Evolutionary conservation across 164 flowering plant genomes (phyloP), one percentile per base, ranked within the genome.

Genomic region (Chloranthus sessilifolius): DNA sequence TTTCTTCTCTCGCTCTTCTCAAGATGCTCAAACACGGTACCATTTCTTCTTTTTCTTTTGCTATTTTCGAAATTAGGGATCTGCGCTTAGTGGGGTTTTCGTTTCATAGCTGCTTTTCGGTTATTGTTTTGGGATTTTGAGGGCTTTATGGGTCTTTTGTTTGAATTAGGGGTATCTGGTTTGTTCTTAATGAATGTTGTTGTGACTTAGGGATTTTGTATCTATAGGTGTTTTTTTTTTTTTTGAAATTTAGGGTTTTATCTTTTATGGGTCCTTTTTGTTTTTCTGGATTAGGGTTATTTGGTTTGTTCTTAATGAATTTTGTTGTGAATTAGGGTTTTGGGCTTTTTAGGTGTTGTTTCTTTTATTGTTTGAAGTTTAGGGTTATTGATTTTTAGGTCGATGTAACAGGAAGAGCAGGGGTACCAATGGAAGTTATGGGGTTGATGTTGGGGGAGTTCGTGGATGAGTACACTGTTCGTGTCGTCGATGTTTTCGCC

Each of bases 351-450:
- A n/a, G n/a, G n/a, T n/a, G n/a, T n/a, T n/a, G n/a, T n/a, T n/a
- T n/a, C n/a, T n/a, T n/a, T n/a, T n/a, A n/a, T n/a, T n/a, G n/a
- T n/a, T n/a, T n/a, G n/a, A n/a, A n/a, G n/a, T n/a, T n/a, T n/a
- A n/a, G n/a, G n/a, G n/a, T n/a, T n/a, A n/a, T n/a, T n/a, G n/a
- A n/a, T n/a, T n/a, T n/a, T n/a, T n/a, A n/a, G n/a, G n/a, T 36
- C 30, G 36, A 39, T 56, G 37, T 29, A 19, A 28, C 66, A 90
- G 97, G 98, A 35, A 83, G 98, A 52, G 98, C 98, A 56, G 98
- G 98, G 21, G 98, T 92, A 27, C 98, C 98, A 1, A 92, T 88
- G 98, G 98, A 92, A 62, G 98, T 92, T 7, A 92, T 92, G 98
- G 98, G 98, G 1, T 57, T 92, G 80, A 92, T 92, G 98, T 71